Evolutionary conservation across 2,329 filamentous ascomycete species (phyloP).

Genomic region (Scytalidium lignicola): DNA sequence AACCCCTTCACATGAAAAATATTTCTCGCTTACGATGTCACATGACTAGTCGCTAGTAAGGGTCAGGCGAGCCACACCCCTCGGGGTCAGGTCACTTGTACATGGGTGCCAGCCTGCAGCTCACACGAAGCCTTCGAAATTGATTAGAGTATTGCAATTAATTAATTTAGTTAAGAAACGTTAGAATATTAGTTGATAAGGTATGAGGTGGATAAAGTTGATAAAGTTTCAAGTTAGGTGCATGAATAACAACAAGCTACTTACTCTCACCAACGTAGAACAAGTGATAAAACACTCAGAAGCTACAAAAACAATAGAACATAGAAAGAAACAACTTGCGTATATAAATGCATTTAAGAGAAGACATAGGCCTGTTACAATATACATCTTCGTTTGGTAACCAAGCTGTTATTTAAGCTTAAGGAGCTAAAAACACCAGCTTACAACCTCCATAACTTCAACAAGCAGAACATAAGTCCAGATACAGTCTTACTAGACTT

Average conservation of each 20-base stretch:
- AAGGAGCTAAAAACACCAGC: conserved; percentile 5
- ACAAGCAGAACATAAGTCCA: conserved; percentile 4
- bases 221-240: no score
- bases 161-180: background rate
- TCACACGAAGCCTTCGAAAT: conserved; percentile 8
- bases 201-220: no score
- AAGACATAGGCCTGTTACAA: background rate
- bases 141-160: conserved; percentile 1
- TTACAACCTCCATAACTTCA: conserved; percentile 9
- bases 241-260: no score
- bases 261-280: no score
- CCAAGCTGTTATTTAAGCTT: conserved; percentile 5
- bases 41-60: no score
- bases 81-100: no score
- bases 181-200: background rate
- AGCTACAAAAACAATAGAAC: background rate
- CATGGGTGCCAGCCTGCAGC: conserved; percentile 2
- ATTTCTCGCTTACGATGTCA: no score
- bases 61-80: no score
- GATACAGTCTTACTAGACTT: conserved; percentile 8
- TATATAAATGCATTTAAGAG: background rate
- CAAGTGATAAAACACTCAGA: no score
- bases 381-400: conserved; percentile 4
- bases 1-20: no score
- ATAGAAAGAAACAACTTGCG: background rate